phyloP scores from a whole-genome alignment of 176 grass and related monocot genomes.

The Panicum miliaceum region DNA sequence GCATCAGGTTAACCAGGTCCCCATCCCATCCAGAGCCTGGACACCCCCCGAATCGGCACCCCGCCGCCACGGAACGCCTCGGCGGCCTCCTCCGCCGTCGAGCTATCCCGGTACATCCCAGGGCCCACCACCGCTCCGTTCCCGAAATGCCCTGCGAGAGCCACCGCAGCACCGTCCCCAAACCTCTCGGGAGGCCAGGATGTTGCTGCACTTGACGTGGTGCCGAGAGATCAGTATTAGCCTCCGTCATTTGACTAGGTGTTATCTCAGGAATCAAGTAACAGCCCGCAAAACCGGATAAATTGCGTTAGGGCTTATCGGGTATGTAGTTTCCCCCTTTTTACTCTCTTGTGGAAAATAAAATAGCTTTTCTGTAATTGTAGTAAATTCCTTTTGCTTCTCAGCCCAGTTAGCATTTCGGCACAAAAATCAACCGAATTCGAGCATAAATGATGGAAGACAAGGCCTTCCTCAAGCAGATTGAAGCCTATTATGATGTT shows the following conservation, averaged over 20 bases:
- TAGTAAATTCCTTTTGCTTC: neutral
- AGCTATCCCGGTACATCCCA: too few relatives aligned
- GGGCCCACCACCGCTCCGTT: too few relatives aligned
- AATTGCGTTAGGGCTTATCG: neutral
- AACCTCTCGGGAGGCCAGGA: slow-evolving; percentile 10
- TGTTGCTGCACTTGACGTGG: slow-evolving; percentile 48
- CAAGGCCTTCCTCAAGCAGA: neutral
- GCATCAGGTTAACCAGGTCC: too few relatives aligned
- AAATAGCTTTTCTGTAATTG: neutral
- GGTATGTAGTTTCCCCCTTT: neutral
- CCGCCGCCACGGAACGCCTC: too few relatives aligned
- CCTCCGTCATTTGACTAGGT: slow-evolving; percentile 43
- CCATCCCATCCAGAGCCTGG: too few relatives aligned
- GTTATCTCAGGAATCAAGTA: slow-evolving; percentile 10
- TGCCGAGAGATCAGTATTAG: slow-evolving; percentile 43
- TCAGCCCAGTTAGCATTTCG: neutral
- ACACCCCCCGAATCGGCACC: too few relatives aligned
- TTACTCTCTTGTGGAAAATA: neutral
- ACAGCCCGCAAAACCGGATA: slow-evolving; percentile 17
- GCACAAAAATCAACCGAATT: neutral
- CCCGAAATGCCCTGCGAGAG: too few relatives aligned
- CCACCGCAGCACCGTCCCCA: too few relatives aligned
- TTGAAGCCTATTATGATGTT: slow-evolving; percentile 6
- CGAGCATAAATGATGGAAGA: too few relatives aligned
- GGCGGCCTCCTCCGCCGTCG: too few relatives aligned